phyloP scores from a whole-genome alignment of 257 asterid species.

The Pogostemon cablin region DNA sequence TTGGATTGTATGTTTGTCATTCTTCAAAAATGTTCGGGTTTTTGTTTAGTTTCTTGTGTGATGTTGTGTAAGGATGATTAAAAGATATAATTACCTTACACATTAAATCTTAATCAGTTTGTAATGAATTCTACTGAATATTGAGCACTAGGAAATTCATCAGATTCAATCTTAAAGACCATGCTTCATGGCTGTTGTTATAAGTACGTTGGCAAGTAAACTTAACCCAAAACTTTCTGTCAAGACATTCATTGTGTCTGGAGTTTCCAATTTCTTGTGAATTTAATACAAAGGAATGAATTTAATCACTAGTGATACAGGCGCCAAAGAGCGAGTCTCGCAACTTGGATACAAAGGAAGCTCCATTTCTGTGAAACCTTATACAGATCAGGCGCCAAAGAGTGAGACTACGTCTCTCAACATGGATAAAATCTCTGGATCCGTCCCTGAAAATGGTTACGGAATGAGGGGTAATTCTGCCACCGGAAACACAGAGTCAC shows the following conservation, averaged over 20 bases:
- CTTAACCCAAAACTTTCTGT: background rate
- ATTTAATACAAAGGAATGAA: background rate
- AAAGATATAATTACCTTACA: background rate
- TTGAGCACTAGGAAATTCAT: conserved; percentile 9
- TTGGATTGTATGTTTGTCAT: conserved; percentile 45
- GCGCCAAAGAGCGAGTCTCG: conserved; percentile 58
- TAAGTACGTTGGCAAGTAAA: background rate
- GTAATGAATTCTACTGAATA: background rate
- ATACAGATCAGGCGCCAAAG: conserved; percentile 59
- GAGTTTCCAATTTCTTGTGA: background rate
- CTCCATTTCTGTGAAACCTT: conserved; percentile 51
- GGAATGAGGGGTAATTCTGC: conserved; percentile 45
- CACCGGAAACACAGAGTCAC: conserved; percentile 34
- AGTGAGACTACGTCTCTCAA: conserved; percentile 52
- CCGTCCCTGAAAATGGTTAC: conserved; percentile 48
- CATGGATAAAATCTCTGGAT: conserved; percentile 53
- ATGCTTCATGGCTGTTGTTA: background rate
- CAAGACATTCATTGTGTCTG: background rate
- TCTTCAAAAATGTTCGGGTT: background rate
- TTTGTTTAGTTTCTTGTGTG: background rate
- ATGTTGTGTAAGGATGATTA: background rate
- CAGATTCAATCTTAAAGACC: background rate
- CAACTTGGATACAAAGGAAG: conserved; percentile 47
- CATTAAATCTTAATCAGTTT: background rate
- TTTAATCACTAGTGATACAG: conserved; percentile 28